Base-by-base conservation (phyloP, 169 alveolate species). In the Plasmodium fragile region DNA sequence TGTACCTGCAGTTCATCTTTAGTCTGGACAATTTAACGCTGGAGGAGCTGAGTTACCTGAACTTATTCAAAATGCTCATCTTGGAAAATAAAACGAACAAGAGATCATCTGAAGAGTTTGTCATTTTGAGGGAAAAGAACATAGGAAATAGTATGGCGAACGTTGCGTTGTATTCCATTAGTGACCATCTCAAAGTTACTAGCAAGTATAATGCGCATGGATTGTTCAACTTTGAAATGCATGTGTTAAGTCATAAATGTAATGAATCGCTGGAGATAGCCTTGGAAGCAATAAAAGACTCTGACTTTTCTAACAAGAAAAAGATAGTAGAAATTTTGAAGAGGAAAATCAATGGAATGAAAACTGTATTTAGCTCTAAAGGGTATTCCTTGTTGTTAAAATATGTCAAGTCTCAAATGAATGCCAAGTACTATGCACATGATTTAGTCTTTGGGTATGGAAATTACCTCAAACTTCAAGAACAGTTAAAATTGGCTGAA, bases 281-380 rank as follows among this genome's bases (percentile, higher is more conserved):
- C 5, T 43, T 94, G 36, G 97, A 95, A 39, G 94, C 96, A 22
- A 92, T 96, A 6, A 72, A 75, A 49, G 92, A 94, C 2, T 79
- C 95, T 0, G 95, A 96, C 92, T 96, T 96, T 71, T 84, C 93
- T 3, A 96, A 96, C 70, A 49, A 65, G 77, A 90, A 93, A 79
- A 96, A 96, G 71, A 96, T 96, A 28, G n/a, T 96, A 41, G 97
- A 96, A 90, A 93, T 95, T 39, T 80, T 95, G 32, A 96, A 83
- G 45, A 87, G 97, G 32, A 87, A 65, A 59, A 89, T 96, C 30
- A 94, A 90, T 77, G 92, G 91, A 65, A 69, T 93, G 92, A 95
- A 96, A 84, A 39, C 95, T 0, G 79, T 69, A 52, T 70, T 96
- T 28, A 83, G 81, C 65, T 53, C 85, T 11, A 84, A 87, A 25